Percentiles rank a stretch among this genome's conserved stretches.
phyloP scores from a whole-genome alignment of 306 rosid genomes.

The Dalbergia cochinchinensis region DNA sequence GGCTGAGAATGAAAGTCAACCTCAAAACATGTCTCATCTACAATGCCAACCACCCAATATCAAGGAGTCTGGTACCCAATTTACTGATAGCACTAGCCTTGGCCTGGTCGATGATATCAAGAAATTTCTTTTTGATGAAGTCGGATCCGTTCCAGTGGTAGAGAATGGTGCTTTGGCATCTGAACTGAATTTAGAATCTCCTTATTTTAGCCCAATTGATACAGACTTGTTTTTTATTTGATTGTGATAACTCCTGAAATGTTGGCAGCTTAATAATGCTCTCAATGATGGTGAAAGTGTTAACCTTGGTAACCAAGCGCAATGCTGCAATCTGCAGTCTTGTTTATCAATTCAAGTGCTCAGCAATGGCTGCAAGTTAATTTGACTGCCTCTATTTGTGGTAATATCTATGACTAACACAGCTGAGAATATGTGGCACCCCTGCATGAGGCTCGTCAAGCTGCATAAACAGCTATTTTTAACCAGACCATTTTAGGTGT shows the following conservation, averaged over 20 bases:
- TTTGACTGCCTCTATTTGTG: slow-evolving; percentile 22
- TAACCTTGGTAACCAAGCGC: neutral
- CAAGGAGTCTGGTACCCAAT: slow-evolving; percentile 46
- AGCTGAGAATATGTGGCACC: neutral
- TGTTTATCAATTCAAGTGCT: neutral
- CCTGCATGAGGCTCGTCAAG: neutral
- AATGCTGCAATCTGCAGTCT: neutral
- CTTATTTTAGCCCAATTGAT: slow-evolving; percentile 49
- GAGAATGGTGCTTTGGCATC: slow-evolving; percentile 47
- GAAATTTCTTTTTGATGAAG: slow-evolving; percentile 50
- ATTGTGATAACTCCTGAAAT: slow-evolving; percentile 58
- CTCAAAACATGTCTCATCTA: slow-evolving; percentile 44
- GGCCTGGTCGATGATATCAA: slow-evolving; percentile 43
- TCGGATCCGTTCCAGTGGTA: slow-evolving; percentile 25
- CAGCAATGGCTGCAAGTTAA: slow-evolving; percentile 26
- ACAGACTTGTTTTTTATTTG: slow-evolving; percentile 43
- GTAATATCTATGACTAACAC: too few relatives aligned
- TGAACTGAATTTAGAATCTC: slow-evolving; percentile 46
- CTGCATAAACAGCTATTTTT: neutral
- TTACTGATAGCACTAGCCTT: slow-evolving; percentile 26
- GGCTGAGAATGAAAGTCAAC: slow-evolving; percentile 37
- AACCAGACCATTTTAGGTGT: neutral
- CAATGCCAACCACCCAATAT: slow-evolving; percentile 42
- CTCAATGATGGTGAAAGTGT: neutral
- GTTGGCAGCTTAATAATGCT: slow-evolving; percentile 38